Percentiles rank a stretch among this genome's conserved stretches.
These are phyloP conservation scores for Polyplosphaeria fusca DNA, from an alignment of 495 filamentous ascomycete species.

Conservation along the genomic window DNA sequence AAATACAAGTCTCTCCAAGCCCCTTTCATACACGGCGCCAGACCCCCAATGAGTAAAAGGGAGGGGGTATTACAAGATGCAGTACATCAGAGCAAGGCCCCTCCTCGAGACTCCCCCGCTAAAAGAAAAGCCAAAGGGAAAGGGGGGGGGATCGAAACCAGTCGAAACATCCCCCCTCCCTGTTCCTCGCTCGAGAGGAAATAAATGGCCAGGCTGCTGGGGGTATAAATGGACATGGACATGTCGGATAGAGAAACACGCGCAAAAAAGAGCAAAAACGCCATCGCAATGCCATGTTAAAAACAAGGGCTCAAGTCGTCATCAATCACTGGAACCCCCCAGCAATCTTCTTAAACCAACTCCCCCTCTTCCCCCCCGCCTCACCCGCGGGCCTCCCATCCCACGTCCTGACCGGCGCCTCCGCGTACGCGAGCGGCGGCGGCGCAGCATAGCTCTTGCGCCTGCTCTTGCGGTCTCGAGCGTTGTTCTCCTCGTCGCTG, in stretches of 20 bases:
- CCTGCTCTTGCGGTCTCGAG: conserved; percentile 18
- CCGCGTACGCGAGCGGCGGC: conserved; percentile 17
- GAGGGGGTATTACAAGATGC: conserved; percentile 6
- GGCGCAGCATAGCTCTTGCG: conserved; percentile 27
- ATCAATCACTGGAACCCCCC: background rate
- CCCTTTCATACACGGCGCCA: background rate
- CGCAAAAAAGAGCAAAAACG: background rate
- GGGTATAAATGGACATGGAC: too few relatives aligned
- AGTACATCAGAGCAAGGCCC: background rate
- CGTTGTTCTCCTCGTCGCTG: background rate
- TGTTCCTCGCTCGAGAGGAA: too few relatives aligned
- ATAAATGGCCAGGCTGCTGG: too few relatives aligned
- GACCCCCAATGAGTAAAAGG: background rate
- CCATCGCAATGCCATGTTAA: conserved; percentile 18
- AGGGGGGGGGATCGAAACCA: too few relatives aligned
- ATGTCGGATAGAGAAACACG: conserved; percentile 1
- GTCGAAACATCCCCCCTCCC: too few relatives aligned
- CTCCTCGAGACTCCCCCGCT: conserved; percentile 5
- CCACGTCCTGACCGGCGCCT: conserved; percentile 26
- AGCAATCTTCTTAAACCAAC: conserved; percentile 37
- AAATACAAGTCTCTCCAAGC: conserved; percentile 2
- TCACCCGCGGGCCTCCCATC: conserved; percentile 21
- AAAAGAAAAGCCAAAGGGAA: too few relatives aligned
- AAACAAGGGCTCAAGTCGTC: background rate
- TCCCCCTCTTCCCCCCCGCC: conserved; percentile 26